A percentile compares a stretch with the other conserved stretches of the same genome.
Conservation (phyloP, 306 rosid genomes). For the Dalbergia cochinchinensis region DNA sequence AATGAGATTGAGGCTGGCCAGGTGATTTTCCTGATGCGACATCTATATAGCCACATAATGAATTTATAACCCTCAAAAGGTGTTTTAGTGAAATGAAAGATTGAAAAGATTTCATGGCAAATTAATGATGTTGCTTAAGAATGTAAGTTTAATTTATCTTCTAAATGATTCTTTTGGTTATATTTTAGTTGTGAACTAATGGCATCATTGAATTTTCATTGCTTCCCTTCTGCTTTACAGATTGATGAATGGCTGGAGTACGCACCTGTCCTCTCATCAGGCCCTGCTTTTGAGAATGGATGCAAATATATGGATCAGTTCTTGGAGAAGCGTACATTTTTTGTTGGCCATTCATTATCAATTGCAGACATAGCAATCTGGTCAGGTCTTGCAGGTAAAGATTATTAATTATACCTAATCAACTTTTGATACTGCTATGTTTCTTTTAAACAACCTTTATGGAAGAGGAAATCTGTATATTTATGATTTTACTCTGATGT, state of each 20-base stretch:
- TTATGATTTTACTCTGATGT: slow-evolving; percentile 22
- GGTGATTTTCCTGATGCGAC: slow-evolving; percentile 55
- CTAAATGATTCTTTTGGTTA: neutral
- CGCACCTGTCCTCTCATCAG: slow-evolving; percentile 71
- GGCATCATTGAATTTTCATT: neutral
- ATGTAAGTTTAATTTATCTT: slow-evolving; percentile 21
- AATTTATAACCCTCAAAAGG: neutral
- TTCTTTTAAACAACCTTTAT: slow-evolving; percentile 8
- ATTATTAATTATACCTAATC: slow-evolving; percentile 8
- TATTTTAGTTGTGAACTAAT: slow-evolving; percentile 27
- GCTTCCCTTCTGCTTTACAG: slow-evolving; percentile 49
- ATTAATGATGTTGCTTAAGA: neutral
- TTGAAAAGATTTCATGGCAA: neutral
- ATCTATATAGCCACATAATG: neutral
- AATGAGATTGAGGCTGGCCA: slow-evolving; percentile 69
- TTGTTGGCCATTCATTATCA: slow-evolving; percentile 68
- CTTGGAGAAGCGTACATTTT: slow-evolving; percentile 67
- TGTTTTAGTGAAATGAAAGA: slow-evolving; percentile 34
- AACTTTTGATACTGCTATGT: neutral
- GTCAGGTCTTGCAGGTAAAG: slow-evolving; percentile 87
- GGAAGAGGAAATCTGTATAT: slow-evolving; percentile 15
- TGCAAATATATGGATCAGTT: slow-evolving; percentile 78
- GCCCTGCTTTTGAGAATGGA: slow-evolving; percentile 85
- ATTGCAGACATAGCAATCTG: slow-evolving; percentile 91
- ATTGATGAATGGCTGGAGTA: slow-evolving; percentile 87